These are phyloP conservation scores for Pyrenochaeta sp. DNA, from an alignment of 2,329 filamentous ascomycete genomes.

Conservation along the genomic window DNA sequence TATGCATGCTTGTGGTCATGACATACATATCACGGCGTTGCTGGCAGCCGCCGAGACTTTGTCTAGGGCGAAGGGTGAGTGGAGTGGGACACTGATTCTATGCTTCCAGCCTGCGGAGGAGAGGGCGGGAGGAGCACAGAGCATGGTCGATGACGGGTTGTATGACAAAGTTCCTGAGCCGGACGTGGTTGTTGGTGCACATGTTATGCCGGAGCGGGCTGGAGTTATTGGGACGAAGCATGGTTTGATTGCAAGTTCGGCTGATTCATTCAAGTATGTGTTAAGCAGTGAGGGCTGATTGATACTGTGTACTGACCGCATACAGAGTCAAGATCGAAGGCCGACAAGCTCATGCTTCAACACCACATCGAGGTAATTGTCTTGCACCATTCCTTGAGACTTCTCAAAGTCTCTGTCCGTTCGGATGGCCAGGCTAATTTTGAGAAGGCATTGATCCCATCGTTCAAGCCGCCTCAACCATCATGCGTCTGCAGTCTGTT, in stretches of 20 bases:
- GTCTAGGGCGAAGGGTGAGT: conserved; percentile 52
- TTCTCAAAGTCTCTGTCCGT: no score
- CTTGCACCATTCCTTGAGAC: no score
- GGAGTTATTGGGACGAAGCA: conserved; percentile 52
- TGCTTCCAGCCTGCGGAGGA: conserved; percentile 75
- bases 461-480: conserved; percentile 63
- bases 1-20: conserved; percentile 72
- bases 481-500: conserved; percentile 67
- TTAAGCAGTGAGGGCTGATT: background rate
- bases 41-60: conserved; percentile 64
- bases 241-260: conserved; percentile 52
- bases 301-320: conserved; percentile 22
- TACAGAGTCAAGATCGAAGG: conserved; percentile 64
- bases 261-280: conserved; percentile 47
- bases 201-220: conserved; percentile 59
- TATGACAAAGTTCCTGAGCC: conserved; percentile 63
- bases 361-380: conserved; percentile 63
- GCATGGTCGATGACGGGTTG: conserved; percentile 68
- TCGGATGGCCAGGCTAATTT: no score
- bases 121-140: conserved; percentile 65
- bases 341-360: conserved; percentile 65
- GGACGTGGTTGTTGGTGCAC: conserved; percentile 64
- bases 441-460: conserved; percentile 67
- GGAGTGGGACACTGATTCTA: conserved; percentile 69
- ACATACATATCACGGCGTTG: conserved; percentile 68